Conservation (phyloP, 2,329 filamentous ascomycete genomes). For the Nakataea oryzae region DNA sequence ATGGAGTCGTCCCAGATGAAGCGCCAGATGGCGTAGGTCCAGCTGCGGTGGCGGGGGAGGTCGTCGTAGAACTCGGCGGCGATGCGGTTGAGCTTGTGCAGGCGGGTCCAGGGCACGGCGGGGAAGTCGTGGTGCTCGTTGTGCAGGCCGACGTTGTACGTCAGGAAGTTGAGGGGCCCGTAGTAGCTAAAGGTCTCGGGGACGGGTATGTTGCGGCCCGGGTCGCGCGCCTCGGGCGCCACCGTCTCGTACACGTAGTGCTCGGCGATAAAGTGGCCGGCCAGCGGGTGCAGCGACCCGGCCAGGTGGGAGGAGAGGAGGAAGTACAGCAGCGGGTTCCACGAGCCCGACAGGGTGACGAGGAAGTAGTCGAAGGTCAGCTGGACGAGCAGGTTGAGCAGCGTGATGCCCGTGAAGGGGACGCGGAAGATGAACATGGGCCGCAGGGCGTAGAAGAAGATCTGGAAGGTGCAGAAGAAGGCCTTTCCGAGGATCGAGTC, state of each 20-base stretch:
- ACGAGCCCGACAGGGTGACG: slow-evolving; percentile 44
- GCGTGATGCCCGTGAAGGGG: slow-evolving; percentile 76
- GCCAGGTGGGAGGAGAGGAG: slow-evolving; percentile 87
- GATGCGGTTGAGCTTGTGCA: slow-evolving; percentile 66
- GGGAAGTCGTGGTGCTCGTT: slow-evolving; percentile 99
- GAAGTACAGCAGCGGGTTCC: slow-evolving; percentile 66
- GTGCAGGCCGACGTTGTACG: slow-evolving; percentile 95
- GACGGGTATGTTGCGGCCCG: slow-evolving; percentile 52
- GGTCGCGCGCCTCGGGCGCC: slow-evolving; percentile 41
- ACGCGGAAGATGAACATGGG: slow-evolving; percentile 91
- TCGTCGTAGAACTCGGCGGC: slow-evolving; percentile 88
- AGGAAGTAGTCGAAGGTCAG: slow-evolving; percentile 66
- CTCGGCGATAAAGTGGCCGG: slow-evolving; percentile 97
- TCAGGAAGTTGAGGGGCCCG: slow-evolving; percentile 79
- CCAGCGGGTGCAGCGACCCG: slow-evolving; percentile 85
- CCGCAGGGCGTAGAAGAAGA: slow-evolving; percentile 94
- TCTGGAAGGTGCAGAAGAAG: slow-evolving; percentile 99
- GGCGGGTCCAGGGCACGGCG: slow-evolving; percentile 84
- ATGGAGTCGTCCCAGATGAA: slow-evolving; percentile 88
- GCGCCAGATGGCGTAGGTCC: slow-evolving; percentile 88
- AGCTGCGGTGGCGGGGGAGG: slow-evolving; percentile 79
- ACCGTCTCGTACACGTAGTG: slow-evolving; percentile 75
- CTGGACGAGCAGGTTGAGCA: slow-evolving; percentile 71
- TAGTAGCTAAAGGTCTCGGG: slow-evolving; percentile 98
- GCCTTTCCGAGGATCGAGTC: slow-evolving; percentile 93